These are phyloP conservation scores for Terana coerulea DNA, from an alignment of 768 basidiomycete genomes.

Conservation along the genomic window DNA sequence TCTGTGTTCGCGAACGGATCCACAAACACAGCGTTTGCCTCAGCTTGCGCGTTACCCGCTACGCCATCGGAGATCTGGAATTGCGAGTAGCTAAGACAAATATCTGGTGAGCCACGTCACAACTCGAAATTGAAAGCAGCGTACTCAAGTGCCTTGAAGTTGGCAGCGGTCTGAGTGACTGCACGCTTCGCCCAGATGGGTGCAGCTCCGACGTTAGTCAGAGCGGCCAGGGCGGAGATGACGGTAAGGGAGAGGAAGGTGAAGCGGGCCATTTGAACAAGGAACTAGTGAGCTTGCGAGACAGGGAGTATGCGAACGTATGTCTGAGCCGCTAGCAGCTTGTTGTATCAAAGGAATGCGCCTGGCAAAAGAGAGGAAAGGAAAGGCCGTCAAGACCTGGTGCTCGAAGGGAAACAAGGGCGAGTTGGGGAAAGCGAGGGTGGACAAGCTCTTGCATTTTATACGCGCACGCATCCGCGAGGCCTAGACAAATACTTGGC, in stretches of 20 bases:
- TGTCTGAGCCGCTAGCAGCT: constrained; percentile 1
- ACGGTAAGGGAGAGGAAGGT: not conserved
- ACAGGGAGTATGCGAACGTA: not conserved
- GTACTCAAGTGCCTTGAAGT: constrained; percentile 9
- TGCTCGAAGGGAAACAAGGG: not conserved
- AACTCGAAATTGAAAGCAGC: not conserved
- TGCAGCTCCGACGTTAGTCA: not conserved
- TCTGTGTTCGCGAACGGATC: constrained; percentile 32
- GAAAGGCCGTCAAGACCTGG: not conserved
- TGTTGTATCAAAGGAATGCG: not conserved
- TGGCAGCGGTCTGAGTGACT: not conserved
- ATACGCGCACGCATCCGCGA: not conserved
- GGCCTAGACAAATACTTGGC: not conserved
- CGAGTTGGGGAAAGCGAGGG: not conserved
- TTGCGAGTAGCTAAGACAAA: constrained; percentile 28
- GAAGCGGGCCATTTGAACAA: not conserved
- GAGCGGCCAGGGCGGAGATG: not conserved
- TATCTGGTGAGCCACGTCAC: not conserved
- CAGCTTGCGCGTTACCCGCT: constrained; percentile 31
- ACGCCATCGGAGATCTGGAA: constrained; percentile 40
- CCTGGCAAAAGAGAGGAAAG: not conserved
- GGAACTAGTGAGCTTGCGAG: no score
- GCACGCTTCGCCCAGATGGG: not conserved
- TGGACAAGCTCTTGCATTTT: not conserved
- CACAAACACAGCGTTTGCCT: constrained; percentile 38